A percentile compares a stretch with the other conserved stretches of the same genome.
Evolutionary conservation across 306 rosid genomes (phyloP).

Genomic region (Cucumis sativus): DNA sequence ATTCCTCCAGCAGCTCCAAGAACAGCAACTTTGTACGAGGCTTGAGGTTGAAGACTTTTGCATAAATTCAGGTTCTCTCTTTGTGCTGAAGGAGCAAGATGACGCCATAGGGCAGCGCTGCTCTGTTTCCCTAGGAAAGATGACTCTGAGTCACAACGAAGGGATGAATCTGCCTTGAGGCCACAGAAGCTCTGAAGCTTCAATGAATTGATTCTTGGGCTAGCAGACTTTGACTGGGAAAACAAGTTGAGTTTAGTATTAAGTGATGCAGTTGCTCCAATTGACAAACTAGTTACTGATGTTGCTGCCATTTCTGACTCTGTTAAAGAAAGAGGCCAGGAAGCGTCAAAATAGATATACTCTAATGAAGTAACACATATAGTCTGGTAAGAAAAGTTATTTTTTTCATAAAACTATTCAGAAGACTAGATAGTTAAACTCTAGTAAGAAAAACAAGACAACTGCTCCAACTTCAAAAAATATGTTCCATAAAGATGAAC

Average conservation of each 20-base stretch:
- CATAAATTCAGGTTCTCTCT: conserved; percentile 23
- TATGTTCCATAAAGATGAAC: not conserved
- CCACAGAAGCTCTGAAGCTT: conserved; percentile 54
- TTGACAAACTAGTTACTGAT: conserved; percentile 42
- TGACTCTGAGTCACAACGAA: conserved; percentile 29
- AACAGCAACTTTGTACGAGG: conserved; percentile 75
- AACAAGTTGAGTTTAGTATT: conserved; percentile 33
- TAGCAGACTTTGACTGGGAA: conserved; percentile 36
- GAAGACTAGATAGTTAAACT: too few relatives aligned
- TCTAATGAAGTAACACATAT: not conserved
- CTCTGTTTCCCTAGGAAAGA: conserved; percentile 56
- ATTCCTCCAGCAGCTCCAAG: conserved; percentile 98
- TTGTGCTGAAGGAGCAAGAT: conserved; percentile 43
- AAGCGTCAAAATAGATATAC: not conserved
- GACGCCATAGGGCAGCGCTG: conserved; percentile 30
- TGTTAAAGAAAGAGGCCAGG: conserved; percentile 5
- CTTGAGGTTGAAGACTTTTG: conserved; percentile 51
- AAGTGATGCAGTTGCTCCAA: conserved; percentile 36
- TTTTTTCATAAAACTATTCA: too few relatives aligned
- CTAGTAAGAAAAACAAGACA: not conserved
- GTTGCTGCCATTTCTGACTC: conserved; percentile 62
- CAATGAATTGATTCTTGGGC: conserved; percentile 36
- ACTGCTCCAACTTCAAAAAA: not conserved
- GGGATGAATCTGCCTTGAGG: conserved; percentile 41
- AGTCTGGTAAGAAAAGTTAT: not conserved